Base-by-base conservation (phyloP, 2,329 filamentous ascomycete species). In the Exophiala oligosperma region DNA sequence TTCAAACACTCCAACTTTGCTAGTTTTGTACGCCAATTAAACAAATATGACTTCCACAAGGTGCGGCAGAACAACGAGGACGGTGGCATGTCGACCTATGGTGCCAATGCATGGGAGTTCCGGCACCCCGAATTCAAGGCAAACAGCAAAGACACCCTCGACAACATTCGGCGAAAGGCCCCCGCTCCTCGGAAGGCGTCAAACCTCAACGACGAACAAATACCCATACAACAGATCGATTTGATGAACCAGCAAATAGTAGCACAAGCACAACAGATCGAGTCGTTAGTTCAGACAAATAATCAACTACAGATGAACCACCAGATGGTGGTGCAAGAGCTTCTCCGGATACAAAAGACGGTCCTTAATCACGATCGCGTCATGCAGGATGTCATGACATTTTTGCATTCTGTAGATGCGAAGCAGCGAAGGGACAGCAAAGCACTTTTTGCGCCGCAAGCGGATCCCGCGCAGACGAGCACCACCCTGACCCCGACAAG, bases 1-100 rank as follows among this genome's bases (percentile, higher is more conserved):
- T 99, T 99, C 81, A 99, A 99, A 76, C 94, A 97, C 77, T 96
- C 91, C 83, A 97, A 97, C 74, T 97, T 97, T 78, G 92, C 92
- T 32, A 96, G 92, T 75, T 97, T 97, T 72, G 92, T 97, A 58
- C 89, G 92, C 49, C 92, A 97, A 73, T 79, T 97, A 58, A 97
- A 97, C 79, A 97, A 97, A 73, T 97, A 96, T 74, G 92, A 96
- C 72, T 99, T 99, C 68, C 94, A 99, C 80, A 99, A 99, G 80
- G 92, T 97, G 64, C 85, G 94, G 64, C 90, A 89, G 70, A 90
- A 92, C 69, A 95, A 91, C 65, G 91, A 96, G 70, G 91, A 95
- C 69, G 91, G 84, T 68, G 89, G 88, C 26, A 84, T 90, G 67
- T 91, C 90, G 56, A 88, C 87, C 5, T 95, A 95, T 68, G 91